Evolutionary conservation across 805 yeast genomes (phyloP).

Genomic region (Candida ulmi): DNA sequence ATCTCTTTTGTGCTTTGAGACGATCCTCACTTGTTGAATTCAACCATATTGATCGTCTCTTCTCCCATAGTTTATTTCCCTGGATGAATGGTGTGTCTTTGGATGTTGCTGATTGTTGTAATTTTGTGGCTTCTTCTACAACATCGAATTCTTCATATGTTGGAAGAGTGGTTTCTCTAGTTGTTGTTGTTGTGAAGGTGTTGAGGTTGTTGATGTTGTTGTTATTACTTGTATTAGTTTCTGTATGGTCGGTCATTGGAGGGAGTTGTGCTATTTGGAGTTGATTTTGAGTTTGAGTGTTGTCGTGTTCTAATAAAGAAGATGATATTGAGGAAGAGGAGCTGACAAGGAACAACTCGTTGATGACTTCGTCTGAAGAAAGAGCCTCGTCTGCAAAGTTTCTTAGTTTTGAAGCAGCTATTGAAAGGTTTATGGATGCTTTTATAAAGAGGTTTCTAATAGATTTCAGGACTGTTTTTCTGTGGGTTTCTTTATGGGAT

Average conservation of each 20-base stretch:
- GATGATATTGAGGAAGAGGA: slow-evolving; percentile 27
- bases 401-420: slow-evolving; percentile 29
- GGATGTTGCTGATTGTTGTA: too few species aligned
- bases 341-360: slow-evolving; percentile 42
- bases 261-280: slow-evolving; percentile 1
- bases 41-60: slow-evolving; percentile 66
- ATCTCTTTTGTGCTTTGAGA: slow-evolving; percentile 11
- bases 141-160: slow-evolving; percentile 27
- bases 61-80: slow-evolving; percentile 65
- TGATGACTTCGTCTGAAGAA: slow-evolving; percentile 42
- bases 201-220: slow-evolving; percentile 4
- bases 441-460: slow-evolving; percentile 30
- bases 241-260: not conserved
- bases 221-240: not conserved
- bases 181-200: not conserved
- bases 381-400: slow-evolving; percentile 44
- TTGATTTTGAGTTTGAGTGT: slow-evolving; percentile 12
- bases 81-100: slow-evolving; percentile 38
- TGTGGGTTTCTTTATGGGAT: not conserved
- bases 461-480: slow-evolving; percentile 11
- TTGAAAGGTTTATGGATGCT: slow-evolving; percentile 33
- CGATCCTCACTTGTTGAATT: slow-evolving; percentile 26
- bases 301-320: slow-evolving; percentile 22
- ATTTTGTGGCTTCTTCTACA: slow-evolving; percentile 26
- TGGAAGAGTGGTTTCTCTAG: slow-evolving; percentile 6